phyloP scores from a whole-genome alignment of 2,329 filamentous ascomycete genomes.

The Trichoderma atroviride region DNA sequence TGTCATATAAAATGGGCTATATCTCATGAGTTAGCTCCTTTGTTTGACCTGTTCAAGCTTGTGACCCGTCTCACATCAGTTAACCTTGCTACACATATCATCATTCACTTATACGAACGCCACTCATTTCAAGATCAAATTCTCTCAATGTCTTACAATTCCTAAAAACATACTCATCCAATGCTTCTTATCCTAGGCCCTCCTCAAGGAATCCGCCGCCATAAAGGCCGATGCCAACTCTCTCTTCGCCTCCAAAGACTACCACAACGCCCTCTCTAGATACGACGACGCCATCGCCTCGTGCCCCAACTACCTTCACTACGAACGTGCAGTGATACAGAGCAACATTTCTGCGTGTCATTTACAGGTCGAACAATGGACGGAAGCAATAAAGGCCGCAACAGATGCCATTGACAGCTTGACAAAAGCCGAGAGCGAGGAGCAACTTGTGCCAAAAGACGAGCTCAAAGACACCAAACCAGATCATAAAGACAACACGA shows the following conservation, averaged over 20 bases:
- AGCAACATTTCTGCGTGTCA: slow-evolving; percentile 91
- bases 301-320: slow-evolving; percentile 83
- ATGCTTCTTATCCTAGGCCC: slow-evolving; percentile 48
- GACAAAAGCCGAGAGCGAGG: slow-evolving; percentile 57
- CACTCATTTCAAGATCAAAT: not conserved
- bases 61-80: not conserved
- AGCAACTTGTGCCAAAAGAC: slow-evolving; percentile 36
- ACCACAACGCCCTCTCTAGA: slow-evolving; percentile 74
- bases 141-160: not conserved
- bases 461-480: slow-evolving; percentile 7
- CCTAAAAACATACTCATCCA: not conserved
- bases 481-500: slow-evolving; percentile 44
- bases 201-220: slow-evolving; percentile 70
- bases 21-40: no score
- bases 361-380: slow-evolving; percentile 83
- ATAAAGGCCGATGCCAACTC: slow-evolving; percentile 78
- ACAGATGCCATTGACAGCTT: slow-evolving; percentile 72
- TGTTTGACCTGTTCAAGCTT: not conserved
- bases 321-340: slow-evolving; percentile 82
- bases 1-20: not conserved
- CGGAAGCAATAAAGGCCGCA: slow-evolving; percentile 74
- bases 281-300: slow-evolving; percentile 80
- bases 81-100: not conserved
- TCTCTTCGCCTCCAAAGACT: slow-evolving; percentile 73
- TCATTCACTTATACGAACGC: not conserved